These are phyloP conservation scores for Glycine soja DNA, from an alignment of 306 rosid genomes.

Conservation along the genomic window DNA sequence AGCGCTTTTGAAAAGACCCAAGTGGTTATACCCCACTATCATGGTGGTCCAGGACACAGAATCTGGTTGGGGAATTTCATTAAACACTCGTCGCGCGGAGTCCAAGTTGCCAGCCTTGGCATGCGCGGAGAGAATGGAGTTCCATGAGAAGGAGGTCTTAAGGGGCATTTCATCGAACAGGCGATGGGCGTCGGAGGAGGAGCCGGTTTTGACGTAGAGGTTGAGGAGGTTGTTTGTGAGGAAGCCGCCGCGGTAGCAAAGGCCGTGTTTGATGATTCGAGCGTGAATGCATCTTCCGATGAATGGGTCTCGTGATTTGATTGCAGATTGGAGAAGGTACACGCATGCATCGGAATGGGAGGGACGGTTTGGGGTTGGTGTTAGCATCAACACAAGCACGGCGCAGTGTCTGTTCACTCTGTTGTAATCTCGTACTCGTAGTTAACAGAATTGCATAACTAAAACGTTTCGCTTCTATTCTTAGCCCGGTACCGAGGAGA, in stretches of 20 bases:
- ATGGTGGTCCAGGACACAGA: conserved; percentile 88
- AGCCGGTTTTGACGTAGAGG: conserved; percentile 62
- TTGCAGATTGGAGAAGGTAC: conserved; percentile 66
- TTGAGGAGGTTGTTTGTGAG: conserved; percentile 76
- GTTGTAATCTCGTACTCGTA: too few species aligned
- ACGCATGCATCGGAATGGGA: conserved; percentile 56
- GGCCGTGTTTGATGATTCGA: conserved; percentile 73
- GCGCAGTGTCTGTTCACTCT: too few species aligned
- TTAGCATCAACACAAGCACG: conserved; percentile 49
- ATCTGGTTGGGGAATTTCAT: conserved; percentile 77
- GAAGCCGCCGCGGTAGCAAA: conserved; percentile 59
- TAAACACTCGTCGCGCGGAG: conserved; percentile 57
- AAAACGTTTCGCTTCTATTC: too few species aligned
- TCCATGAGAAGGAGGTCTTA: conserved; percentile 70
- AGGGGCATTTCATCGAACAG: conserved; percentile 78
- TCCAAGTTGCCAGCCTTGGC: conserved; percentile 73
- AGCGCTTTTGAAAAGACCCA: conserved; percentile 60
- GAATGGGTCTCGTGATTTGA: conserved; percentile 56
- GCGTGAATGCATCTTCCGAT: conserved; percentile 69
- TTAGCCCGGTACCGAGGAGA: too few species aligned
- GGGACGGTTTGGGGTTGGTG: conserved; percentile 14
- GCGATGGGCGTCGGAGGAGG: conserved; percentile 56
- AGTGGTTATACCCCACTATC: conserved; percentile 75
- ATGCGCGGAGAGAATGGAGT: conserved; percentile 71
- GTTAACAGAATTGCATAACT: too few species aligned